Evolutionary conservation across 106 monocot genomes (phyloP).

Genomic region (Dendrobium nobile): DNA sequence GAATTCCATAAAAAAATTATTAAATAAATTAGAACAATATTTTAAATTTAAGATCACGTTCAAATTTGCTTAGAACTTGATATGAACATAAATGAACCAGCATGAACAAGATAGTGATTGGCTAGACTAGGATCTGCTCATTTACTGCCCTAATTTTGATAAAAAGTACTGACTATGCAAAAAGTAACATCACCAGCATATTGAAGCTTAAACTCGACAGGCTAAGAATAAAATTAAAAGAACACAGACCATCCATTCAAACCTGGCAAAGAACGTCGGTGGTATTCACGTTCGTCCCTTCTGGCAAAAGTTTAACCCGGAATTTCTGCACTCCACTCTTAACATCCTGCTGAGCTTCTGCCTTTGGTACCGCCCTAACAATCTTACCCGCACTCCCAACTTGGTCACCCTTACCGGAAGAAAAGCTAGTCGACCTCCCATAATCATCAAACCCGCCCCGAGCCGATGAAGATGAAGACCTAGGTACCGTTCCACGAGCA

Average conservation of each 20-base stretch:
- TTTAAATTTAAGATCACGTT: too few relatives aligned
- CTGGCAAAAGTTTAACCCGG: conserved; percentile 68
- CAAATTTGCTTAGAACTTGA: too few relatives aligned
- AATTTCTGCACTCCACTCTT: conserved; percentile 77
- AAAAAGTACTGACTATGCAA: too few relatives aligned
- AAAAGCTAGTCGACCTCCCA: conserved; percentile 41
- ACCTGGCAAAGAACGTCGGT: conserved; percentile 95
- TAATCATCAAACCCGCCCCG: conserved; percentile 47
- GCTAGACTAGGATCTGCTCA: too few relatives aligned
- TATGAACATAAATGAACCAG: too few relatives aligned
- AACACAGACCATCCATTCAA: background rate
- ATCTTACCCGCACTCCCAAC: conserved; percentile 33
- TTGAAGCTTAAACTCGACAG: background rate
- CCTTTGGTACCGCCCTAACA: conserved; percentile 68
- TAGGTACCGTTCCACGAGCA: conserved; percentile 40
- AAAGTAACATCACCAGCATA: background rate
- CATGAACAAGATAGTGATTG: too few relatives aligned
- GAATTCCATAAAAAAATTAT: too few relatives aligned
- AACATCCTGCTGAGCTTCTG: conserved; percentile 51
- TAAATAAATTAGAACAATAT: too few relatives aligned
- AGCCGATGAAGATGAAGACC: conserved; percentile 14
- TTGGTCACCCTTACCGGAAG: conserved; percentile 23
- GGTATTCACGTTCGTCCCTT: conserved; percentile 51
- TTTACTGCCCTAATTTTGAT: too few relatives aligned
- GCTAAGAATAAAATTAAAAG: background rate